Percentiles rank a stretch among this genome's conserved stretches.
Evolutionary conservation across 495 filamentous ascomycete genomes (phyloP).

Genomic region (Cenococcum geophilum): DNA sequence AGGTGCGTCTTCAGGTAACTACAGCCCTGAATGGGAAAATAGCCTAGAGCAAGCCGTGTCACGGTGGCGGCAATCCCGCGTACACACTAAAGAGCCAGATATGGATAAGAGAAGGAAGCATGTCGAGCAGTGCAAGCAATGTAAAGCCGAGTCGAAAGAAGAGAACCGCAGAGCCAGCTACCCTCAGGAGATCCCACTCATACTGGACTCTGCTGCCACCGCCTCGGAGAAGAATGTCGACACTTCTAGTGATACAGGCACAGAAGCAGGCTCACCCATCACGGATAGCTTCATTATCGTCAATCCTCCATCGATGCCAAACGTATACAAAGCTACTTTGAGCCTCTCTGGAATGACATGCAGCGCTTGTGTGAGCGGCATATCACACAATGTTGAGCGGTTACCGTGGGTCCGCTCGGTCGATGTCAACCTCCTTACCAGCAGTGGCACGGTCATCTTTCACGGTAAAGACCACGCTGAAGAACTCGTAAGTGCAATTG

Average conservation of each 20-base stretch:
- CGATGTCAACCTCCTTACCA: slow-evolving; percentile 54
- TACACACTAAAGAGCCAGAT: not conserved
- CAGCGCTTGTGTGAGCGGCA: slow-evolving; percentile 52
- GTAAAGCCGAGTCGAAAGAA: slow-evolving; percentile 20
- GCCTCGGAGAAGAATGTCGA: slow-evolving; percentile 7
- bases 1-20: slow-evolving; percentile 3
- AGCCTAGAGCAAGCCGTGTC: slow-evolving; percentile 29
- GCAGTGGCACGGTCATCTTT: slow-evolving; percentile 49
- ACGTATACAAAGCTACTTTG: slow-evolving; percentile 42
- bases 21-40: slow-evolving; percentile 23
- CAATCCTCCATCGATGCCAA: not conserved
- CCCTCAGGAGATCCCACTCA: not conserved
- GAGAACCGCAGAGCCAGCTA: not conserved
- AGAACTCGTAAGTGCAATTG: slow-evolving; percentile 46
- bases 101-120: slow-evolving; percentile 27
- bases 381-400: slow-evolving; percentile 47
- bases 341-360: slow-evolving; percentile 62
- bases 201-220: slow-evolving; percentile 1
- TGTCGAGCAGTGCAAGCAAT: slow-evolving; percentile 28
- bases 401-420: slow-evolving; percentile 50
- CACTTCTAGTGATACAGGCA: not conserved
- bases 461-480: slow-evolving; percentile 42
- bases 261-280: not conserved
- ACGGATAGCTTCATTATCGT: slow-evolving; percentile 19
- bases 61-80: slow-evolving; percentile 12